Evolutionary conservation across 169 alveolate species (phyloP), one percentile per base, ranked within the genome.

Genomic region (Cystoisospora suis): DNA sequence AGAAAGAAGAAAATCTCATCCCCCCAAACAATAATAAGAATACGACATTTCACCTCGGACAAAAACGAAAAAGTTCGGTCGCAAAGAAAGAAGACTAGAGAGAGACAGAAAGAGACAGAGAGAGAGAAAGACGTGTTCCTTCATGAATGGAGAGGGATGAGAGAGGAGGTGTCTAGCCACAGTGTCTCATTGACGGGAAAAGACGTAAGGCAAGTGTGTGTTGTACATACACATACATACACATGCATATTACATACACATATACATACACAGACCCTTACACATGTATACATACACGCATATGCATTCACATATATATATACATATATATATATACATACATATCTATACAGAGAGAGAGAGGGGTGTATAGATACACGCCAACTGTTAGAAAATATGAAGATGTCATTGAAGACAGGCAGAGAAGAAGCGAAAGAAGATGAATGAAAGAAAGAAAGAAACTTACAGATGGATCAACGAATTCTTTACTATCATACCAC

Each of bases 401-500:
- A 1, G 27, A 1, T 3, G 86, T 17, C 27, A 29, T 1, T 40
- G 86, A 38, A 38, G 44, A 29, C 49, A 29, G 15, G 80, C 1
- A 34, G 38, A 5, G 4, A 6, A 69, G 45, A 69, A 29, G 29
- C 23, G 38, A 3, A 4, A 4, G 70, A 45, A 45, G 4, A 44
- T 0, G 0, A 20, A 15, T n/a, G 34, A 44, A 29, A 20, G n/a
- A 20, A 0, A 38, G n/a, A 77, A 46, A 45, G 45, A 5, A 34
- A 12, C 91, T 65, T 42, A 87, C 91, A 65, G 91, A 87, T 3
- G 83, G 80, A 34, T 87, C 91, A 6, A 87, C 80, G 75, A 61
- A 87, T 44, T 87, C 86, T 20, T 77, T 53, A 32, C 77, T 69
- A n/a, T 87, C 91, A 46, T 87, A 87, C 91, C 91, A 87, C 9